Base-by-base conservation (phyloP, 129 eudicot species). In the Lactuca saligna region DNA sequence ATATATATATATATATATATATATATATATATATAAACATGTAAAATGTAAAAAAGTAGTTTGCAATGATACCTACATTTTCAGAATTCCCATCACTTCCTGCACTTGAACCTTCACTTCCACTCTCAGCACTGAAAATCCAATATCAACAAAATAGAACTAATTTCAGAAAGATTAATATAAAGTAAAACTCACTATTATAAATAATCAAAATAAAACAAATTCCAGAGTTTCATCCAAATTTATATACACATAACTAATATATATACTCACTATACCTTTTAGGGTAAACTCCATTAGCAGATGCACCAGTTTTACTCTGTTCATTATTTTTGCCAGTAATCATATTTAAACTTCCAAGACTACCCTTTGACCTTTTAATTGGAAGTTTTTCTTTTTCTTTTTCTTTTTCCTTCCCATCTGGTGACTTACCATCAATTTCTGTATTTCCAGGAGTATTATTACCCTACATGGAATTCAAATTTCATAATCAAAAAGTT, bases 71-170 rank as follows among this genome's bases (percentile, higher is more conserved):
- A 81, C 94, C 68, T 80, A 94, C 99, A 87, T 94, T 87, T 78
- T 90, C 91, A 57, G 99, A 94, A 82, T 87, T 83, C 31, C 83
- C 96, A 12, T 87, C 97, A 83, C 96, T 94, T 83, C 99, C 99
- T 65, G 83, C 99, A 72, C 96, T 90, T 61, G 99, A 87, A 59
- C 96, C 97, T 68, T 94, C 97, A 62, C 96, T 94, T 59, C 78
- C 96, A 63, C 97, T 94, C 61, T 90, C 99, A 73, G 78, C 96
- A 73, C 99, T 94, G 85, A 81, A 87, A 66, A 70, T 55, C 44
- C 68, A 65, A 48, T 8, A 25, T 33, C 34, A 63, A 4, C 20
- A 51, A 53, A 14, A 53, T 53, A 53, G 16, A 53, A 53, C 17
- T n/a, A 17, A 53, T 53, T 53, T 20, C 31, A 61, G 25, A 61